Base-by-base conservation (phyloP, 805 yeast species). In the Kazachstania kunashirensis region DNA sequence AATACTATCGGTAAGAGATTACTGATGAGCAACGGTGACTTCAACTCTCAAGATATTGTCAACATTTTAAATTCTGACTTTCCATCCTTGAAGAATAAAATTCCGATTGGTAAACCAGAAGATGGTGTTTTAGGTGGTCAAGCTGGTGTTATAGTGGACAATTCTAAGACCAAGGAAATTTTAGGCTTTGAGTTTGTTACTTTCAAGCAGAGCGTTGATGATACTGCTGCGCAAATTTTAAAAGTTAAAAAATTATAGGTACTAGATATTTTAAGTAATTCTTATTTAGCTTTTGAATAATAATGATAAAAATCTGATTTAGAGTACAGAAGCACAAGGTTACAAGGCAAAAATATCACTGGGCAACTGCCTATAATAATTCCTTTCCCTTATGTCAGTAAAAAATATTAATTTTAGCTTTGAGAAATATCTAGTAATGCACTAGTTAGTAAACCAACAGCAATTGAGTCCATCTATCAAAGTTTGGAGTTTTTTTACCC, bases 351-450 rank as follows among this genome's bases (percentile, higher is more conserved):
- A 72, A 16, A 76, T 48, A 14, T 82, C 49, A 5, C 89, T 89
- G 46, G 84, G 75, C 26, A 81, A 61, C 49, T 70, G 70, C 7
- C 79, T 73, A 51, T 74, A 81, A 26, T 81, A 49, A 2, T 76
- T 75, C 40, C 89, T 89, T 58, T 81, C 89, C 47, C 89, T 66
- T 17, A 80, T 79, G 40, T 80, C 85, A 39, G 78, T 70, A 53
- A 81, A 81, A 47, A 77, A 75, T 18, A 81, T 69, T 3, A 78
- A 70, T 46, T 73, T 73, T 28, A 79, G 65, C 24, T 62, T 63
- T n/a, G 85, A 84, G 24, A 79, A 56, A 0, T 68, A 40, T 73
- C 76, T 47, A 75, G 67, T 0, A 79, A 76, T 0, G 82, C 83
- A 27, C 76, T 67, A 40, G 78, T 63, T 12, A 80, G 53, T 13